A percentile compares a stretch with the other conserved stretches of the same genome.
phyloP scores from a whole-genome alignment of 352 stramenopile species.

The Achlya hypogyna region DNA sequence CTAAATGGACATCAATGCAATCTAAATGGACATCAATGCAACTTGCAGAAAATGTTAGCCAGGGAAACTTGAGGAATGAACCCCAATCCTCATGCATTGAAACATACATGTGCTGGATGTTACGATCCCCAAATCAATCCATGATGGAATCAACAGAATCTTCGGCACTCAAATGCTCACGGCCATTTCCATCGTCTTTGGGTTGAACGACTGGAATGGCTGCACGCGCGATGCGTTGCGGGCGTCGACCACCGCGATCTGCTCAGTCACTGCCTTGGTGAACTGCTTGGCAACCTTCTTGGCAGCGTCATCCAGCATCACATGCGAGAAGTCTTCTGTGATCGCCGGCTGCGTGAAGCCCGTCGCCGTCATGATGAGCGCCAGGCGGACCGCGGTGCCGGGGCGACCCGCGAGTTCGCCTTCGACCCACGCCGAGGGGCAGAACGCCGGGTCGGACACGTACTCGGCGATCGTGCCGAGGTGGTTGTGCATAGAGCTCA shows the following conservation, averaged over 20 bases:
- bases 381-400: conserved; percentile 6
- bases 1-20: no score
- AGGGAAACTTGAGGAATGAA: no score
- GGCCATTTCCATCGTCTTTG: no score
- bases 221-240: conserved; percentile 1
- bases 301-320: conserved; percentile 5
- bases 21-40: no score
- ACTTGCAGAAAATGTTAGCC: no score
- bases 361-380: conserved; percentile 4
- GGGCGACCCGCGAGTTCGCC: neutral
- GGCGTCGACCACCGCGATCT: neutral
- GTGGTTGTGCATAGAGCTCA: conserved; percentile 7
- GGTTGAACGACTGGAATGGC: no score
- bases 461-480: conserved; percentile 7
- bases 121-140: no score
- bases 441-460: conserved; percentile 8
- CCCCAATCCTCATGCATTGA: no score
- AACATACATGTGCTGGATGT: no score
- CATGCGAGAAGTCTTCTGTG: no score
- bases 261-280: neutral
- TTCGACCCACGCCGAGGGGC: conserved; percentile 9
- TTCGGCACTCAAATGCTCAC: conserved; percentile 15
- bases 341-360: no score
- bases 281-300: neutral
- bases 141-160: no score